phyloP scores from a whole-genome alignment of 2,329 filamentous ascomycete genomes.

The Penicillium sp. region DNA sequence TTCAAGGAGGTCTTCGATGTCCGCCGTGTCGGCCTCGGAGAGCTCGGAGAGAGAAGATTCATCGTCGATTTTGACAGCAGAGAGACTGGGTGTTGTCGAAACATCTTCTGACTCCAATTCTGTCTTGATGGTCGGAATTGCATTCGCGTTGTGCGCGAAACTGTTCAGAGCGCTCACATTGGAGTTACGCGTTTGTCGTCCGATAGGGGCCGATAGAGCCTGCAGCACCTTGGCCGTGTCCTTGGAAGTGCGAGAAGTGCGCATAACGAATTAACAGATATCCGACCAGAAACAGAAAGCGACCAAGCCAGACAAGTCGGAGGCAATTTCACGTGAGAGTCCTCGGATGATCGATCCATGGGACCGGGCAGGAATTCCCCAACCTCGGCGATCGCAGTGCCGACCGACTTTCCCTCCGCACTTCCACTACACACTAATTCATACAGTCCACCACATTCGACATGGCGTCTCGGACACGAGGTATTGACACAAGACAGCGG shows the following conservation, averaged over 20 bases:
- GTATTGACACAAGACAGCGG: constrained; percentile 51
- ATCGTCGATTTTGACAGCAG: constrained; percentile 26
- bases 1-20: constrained; percentile 58
- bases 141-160: constrained; percentile 26
- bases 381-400: constrained; percentile 21
- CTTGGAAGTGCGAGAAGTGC: constrained; percentile 57
- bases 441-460: constrained; percentile 11
- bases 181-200: constrained; percentile 47
- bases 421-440: not conserved
- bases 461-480: constrained; percentile 19
- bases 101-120: constrained; percentile 10
- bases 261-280: constrained; percentile 41
- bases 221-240: constrained; percentile 59
- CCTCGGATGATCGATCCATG: not conserved
- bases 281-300: not conserved
- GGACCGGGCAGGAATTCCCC: constrained; percentile 15
- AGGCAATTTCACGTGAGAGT: constrained; percentile 22
- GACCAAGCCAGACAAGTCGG: not conserved
- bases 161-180: constrained; percentile 23
- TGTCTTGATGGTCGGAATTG: constrained; percentile 7
- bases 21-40: constrained; percentile 40
- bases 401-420: constrained; percentile 3
- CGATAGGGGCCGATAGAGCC: constrained; percentile 41
- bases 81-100: constrained; percentile 31
- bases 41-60: constrained; percentile 28